Conservation (phyloP, 441 rosid genomes). For the Croton setiger region DNA sequence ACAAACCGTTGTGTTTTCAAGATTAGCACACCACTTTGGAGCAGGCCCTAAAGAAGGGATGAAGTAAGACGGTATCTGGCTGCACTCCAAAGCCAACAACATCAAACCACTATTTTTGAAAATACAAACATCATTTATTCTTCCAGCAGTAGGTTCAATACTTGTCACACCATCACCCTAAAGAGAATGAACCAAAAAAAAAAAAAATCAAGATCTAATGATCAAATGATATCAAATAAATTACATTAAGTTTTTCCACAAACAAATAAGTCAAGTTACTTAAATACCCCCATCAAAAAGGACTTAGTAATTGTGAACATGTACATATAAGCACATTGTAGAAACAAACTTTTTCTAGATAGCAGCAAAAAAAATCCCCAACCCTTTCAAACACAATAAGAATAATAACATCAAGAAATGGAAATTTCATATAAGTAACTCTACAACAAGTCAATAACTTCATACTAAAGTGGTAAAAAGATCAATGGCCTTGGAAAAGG, state of each 20-base stretch:
- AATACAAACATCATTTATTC: slow-evolving; percentile 82
- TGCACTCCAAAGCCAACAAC: slow-evolving; percentile 75
- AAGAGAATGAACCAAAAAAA: slow-evolving; percentile 4
- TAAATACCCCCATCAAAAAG: background rate
- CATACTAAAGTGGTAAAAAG: background rate
- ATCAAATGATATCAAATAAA: background rate
- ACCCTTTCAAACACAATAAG: too few species aligned
- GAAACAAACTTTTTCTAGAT: background rate
- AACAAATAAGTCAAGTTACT: too few species aligned
- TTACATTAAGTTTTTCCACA: too few species aligned
- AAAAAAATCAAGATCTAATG: background rate
- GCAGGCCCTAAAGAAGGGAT: slow-evolving; percentile 93
- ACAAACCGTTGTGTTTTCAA: slow-evolving; percentile 77
- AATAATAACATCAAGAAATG: background rate
- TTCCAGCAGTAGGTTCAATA: slow-evolving; percentile 83
- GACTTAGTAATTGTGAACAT: background rate
- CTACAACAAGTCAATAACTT: background rate
- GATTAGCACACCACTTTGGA: slow-evolving; percentile 82
- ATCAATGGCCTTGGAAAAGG: background rate
- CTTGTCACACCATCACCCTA: slow-evolving; percentile 92
- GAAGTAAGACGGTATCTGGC: slow-evolving; percentile 84
- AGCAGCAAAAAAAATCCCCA: background rate
- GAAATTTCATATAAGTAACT: too few species aligned
- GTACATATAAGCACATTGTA: background rate
- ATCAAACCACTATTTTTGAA: slow-evolving; percentile 78